Conservation (phyloP, 805 yeast genomes). For the Candida silvatica region DNA sequence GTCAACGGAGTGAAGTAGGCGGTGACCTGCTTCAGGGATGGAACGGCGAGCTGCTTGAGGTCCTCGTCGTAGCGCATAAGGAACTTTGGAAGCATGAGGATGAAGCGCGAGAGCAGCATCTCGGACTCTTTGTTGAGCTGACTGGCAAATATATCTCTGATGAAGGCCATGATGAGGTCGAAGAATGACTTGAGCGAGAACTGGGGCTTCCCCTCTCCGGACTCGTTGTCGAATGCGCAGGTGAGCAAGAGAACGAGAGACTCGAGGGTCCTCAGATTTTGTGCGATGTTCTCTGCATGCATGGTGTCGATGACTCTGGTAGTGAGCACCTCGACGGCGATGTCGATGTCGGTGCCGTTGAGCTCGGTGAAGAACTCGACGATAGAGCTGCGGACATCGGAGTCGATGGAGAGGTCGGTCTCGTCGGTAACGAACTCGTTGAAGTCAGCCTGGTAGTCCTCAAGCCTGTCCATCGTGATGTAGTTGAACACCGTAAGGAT, state of each 20-base stretch:
- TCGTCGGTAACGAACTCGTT: conserved; percentile 68
- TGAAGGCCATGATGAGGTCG: conserved; percentile 9
- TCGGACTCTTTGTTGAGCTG: conserved; percentile 11
- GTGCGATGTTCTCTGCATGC: not conserved
- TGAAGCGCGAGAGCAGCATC: conserved; percentile 38
- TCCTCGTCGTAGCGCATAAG: conserved; percentile 40
- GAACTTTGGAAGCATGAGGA: conserved; percentile 47
- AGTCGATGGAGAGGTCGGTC: conserved; percentile 53
- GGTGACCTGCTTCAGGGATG: conserved; percentile 16
- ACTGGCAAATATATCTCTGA: conserved; percentile 11
- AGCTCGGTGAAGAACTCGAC: conserved; percentile 48
- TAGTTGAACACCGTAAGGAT: conserved; percentile 30
- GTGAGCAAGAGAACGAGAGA: conserved; percentile 32
- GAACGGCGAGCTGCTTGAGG: conserved; percentile 16
- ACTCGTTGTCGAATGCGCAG: conserved; percentile 33
- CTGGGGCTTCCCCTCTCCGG: conserved; percentile 12
- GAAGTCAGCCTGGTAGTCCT: conserved; percentile 50
- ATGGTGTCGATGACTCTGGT: conserved; percentile 8
- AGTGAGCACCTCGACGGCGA: conserved; percentile 15
- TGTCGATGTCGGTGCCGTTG: conserved; percentile 29
- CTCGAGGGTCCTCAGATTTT: conserved; percentile 24
- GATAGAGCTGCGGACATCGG: conserved; percentile 51
- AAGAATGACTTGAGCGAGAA: conserved; percentile 18
- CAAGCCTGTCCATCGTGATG: conserved; percentile 33
- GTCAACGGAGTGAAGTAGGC: conserved; percentile 15